Evolutionary conservation across 2,329 filamentous ascomycete species (phyloP), one percentile per base, ranked within the genome.

Genomic region (Aspergillus latus): DNA sequence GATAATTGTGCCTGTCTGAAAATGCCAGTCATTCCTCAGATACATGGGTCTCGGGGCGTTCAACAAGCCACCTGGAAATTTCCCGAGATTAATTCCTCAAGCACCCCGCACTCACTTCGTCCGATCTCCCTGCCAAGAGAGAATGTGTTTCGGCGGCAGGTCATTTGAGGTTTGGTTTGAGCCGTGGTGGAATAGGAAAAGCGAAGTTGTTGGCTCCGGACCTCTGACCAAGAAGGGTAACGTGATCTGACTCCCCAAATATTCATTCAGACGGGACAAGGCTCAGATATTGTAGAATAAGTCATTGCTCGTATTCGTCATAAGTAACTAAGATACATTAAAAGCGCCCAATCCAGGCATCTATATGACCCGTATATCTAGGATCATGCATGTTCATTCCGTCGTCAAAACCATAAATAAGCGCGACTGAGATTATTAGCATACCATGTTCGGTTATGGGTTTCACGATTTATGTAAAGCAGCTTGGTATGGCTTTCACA

Each of bases 401-500:
- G 13, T 59, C 52, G 15, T 58, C 56, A 52, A 54, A 49, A 40
- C 28, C n/a, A 10, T n/a, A 11, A 49, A 49, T n/a, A 15, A 28
- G 44, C 28, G 32, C 32, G 28, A 29, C n/a, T 26, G 16, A 48
- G 30, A 21, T 45, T 44, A 28, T 34, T 26, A 15, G 34, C 8
- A 48, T 28, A 13, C 16, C 6, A 34, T 48, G 16, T 46, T 26
- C 5, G 8, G 29, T 6, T 48, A 30, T 49, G 28, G 37, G 34
- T 21, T n/a, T 5, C 15, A 49, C 9, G 5, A 7, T 11, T 9
- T 15, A 29, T 21, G 36, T 44, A 11, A 21, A 13, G 28, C 11
- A 39, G 28, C 21, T 21, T 21, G 21, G 21, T 32, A 42, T 28
- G 30, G 45, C 16, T 36, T 71, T 44, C 64, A 77, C 75, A 78